These are phyloP conservation scores for Kregervanrija delftensis DNA, from an alignment of 805 yeast species.

Conservation along the genomic window DNA sequence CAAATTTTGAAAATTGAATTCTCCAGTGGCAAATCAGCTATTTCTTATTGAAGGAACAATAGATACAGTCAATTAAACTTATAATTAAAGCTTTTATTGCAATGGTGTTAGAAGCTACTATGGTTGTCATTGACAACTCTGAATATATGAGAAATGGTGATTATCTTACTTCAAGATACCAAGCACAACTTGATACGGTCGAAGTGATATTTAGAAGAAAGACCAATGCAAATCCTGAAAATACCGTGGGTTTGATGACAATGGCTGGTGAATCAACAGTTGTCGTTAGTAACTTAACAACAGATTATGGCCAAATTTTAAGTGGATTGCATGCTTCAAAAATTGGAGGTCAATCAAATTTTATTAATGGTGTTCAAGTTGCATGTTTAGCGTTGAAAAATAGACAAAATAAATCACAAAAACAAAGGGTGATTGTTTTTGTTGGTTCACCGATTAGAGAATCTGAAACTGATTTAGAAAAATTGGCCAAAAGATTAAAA, in stretches of 20 bases:
- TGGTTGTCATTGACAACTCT: slow-evolving; percentile 91
- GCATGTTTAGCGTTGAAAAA: slow-evolving; percentile 92
- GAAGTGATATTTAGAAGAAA: slow-evolving; percentile 82
- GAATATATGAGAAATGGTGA: slow-evolving; percentile 97
- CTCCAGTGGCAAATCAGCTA: too few relatives aligned
- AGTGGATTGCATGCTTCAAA: slow-evolving; percentile 76
- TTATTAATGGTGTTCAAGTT: slow-evolving; percentile 83
- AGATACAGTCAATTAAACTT: too few relatives aligned
- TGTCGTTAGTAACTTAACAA: slow-evolving; percentile 83
- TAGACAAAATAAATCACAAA: slow-evolving; percentile 90
- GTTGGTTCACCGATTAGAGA: slow-evolving; percentile 82
- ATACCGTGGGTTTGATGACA: slow-evolving; percentile 84
- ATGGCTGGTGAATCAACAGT: slow-evolving; percentile 82
- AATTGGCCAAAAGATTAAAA: slow-evolving; percentile 85
- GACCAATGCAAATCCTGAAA: slow-evolving; percentile 86
- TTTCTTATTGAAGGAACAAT: too few relatives aligned
- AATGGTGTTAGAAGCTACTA: slow-evolving; percentile 95
- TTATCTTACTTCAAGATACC: slow-evolving; percentile 78
- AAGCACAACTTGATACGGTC: slow-evolving; percentile 87
- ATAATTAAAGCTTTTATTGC: not conserved
- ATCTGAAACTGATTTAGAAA: slow-evolving; percentile 63
- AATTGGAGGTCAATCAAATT: slow-evolving; percentile 59
- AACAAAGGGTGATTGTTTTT: slow-evolving; percentile 82
- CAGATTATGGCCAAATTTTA: slow-evolving; percentile 79
- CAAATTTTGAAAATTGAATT: too few relatives aligned